A percentile compares a stretch with the other conserved stretches of the same genome.
Evolutionary conservation across 2,329 filamentous ascomycete genomes (phyloP).

Genomic region (Aspergillus intermedius): DNA sequence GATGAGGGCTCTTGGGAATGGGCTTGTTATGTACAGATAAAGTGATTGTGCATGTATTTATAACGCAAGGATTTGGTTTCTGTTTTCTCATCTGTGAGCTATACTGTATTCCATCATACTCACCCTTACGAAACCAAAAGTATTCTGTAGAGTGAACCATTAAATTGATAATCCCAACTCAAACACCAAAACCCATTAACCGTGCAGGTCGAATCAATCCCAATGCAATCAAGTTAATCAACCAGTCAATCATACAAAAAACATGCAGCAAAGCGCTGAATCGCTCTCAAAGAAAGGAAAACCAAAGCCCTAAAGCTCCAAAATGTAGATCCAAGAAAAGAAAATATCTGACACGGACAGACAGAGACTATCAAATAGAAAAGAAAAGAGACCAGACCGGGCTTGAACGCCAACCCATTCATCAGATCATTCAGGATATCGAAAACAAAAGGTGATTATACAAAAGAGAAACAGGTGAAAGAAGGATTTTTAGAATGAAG

Average conservation of each 20-base stretch:
- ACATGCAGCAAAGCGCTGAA: slow-evolving; percentile 10
- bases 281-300: slow-evolving; percentile 6
- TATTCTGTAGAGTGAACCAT: background rate
- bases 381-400: slow-evolving; percentile 6
- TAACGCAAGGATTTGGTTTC: slow-evolving; percentile 8
- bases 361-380: slow-evolving; percentile 2
- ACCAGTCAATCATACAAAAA: background rate
- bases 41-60: slow-evolving; percentile 28
- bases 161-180: background rate
- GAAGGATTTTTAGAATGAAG: slow-evolving; percentile 15
- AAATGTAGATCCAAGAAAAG: slow-evolving; percentile 9
- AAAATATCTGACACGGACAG: slow-evolving; percentile 3
- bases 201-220: background rate
- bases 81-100: background rate
- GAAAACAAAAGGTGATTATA: slow-evolving; percentile 6
- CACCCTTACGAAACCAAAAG: too few relatives aligned
- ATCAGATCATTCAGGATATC: slow-evolving; percentile 22
- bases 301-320: slow-evolving; percentile 1
- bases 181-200: background rate
- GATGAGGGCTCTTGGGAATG: slow-evolving; percentile 5
- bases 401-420: slow-evolving; percentile 11
- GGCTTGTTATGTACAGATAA: slow-evolving; percentile 29
- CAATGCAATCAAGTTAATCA: slow-evolving; percentile 3
- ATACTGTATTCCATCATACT: background rate
- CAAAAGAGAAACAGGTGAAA: slow-evolving; percentile 17